Conservation (phyloP, 2,329 filamentous ascomycete species). For the Pochonia chlamydosporia region DNA sequence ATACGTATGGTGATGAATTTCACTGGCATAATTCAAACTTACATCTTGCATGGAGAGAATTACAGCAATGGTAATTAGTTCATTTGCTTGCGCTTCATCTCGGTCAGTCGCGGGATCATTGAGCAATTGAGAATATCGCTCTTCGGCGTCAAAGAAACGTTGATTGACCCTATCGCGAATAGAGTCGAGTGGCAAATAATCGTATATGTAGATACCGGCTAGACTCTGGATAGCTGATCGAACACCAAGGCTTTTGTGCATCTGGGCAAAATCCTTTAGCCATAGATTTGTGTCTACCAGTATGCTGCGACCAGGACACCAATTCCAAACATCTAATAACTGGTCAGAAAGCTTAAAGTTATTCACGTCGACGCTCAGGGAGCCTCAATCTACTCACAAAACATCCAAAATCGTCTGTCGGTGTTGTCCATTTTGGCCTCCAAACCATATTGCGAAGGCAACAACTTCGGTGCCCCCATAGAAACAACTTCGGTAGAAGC, state of each 20-base stretch:
- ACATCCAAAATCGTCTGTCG: conserved; percentile 27
- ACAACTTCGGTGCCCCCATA: conserved; percentile 9
- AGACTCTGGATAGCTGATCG: conserved; percentile 32
- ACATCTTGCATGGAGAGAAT: conserved; percentile 35
- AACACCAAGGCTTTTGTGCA: conserved; percentile 29
- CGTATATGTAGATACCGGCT: conserved; percentile 35
- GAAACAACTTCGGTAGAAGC: conserved; percentile 1
- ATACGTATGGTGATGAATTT: not conserved
- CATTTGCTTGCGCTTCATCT: conserved; percentile 18
- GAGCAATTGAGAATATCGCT: conserved; percentile 23
- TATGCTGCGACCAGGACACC: conserved; percentile 36
- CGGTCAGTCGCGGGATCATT: conserved; percentile 16
- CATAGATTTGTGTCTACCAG: conserved; percentile 32
- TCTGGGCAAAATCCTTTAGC: conserved; percentile 33
- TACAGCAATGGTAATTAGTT: conserved; percentile 30
- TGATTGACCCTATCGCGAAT: conserved; percentile 27
- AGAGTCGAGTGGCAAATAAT: conserved; percentile 28
- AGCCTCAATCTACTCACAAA: conserved; percentile 25
- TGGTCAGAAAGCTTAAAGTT: not conserved
- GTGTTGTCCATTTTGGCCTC: conserved; percentile 26
- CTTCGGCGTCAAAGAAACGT: conserved; percentile 24
- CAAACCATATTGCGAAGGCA: conserved; percentile 24
- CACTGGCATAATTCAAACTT: conserved; percentile 9
- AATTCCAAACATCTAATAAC: conserved; percentile 28
- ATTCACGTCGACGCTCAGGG: not conserved